Evolutionary conservation across 805 yeast genomes (phyloP), one percentile per base, ranked within the genome.

Genomic region (Geotrichum ghanense): DNA sequence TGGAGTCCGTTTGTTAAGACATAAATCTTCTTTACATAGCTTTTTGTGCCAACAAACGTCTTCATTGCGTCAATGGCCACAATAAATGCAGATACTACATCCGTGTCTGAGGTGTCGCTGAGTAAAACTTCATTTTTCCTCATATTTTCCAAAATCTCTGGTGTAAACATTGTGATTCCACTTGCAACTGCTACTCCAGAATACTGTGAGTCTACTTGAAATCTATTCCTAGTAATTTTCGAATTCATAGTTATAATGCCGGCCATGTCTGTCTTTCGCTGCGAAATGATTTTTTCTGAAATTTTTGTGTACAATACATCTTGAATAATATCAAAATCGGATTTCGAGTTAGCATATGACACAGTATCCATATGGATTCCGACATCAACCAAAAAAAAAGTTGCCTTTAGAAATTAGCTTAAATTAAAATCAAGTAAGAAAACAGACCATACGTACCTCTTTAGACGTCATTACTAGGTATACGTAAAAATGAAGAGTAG

Each of bases 361-460:
- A 40, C 17, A 16, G 42, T 45, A 17, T 55, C 56, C 66, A 62
- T 62, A 12, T 52, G 44, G 20, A 67, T 64, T 9, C 75, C 69
- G 12, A 71, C 61, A 56, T 79, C 85, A 14, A 76, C 67, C 7
- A 78, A 65, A 51, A 72, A 76, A 1, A 66, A 61, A 0, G 78
- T 73, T 25, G 63, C 56, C 67, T 65, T 40, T 2, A 23, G 17
- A 23, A 23, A n/a, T 22, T 43, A 21, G 9, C 19, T 40, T 10
- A 17, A 9, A 21, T 16, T 22, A 14, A 25, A 25, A 25, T 25
- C 14, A 9, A 9, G 9, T 25, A 14, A 25, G n/a, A n/a, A n/a
- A n/a, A n/a, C n/a, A 25, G 12, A 3, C n/a, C 3, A 14, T 17
- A 45, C 53, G 10, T 35, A 55, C 59, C 53, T 57, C 55, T 49